Base-by-base conservation (phyloP, 768 basidiomycete species). In the Tylopilus balloui region DNA sequence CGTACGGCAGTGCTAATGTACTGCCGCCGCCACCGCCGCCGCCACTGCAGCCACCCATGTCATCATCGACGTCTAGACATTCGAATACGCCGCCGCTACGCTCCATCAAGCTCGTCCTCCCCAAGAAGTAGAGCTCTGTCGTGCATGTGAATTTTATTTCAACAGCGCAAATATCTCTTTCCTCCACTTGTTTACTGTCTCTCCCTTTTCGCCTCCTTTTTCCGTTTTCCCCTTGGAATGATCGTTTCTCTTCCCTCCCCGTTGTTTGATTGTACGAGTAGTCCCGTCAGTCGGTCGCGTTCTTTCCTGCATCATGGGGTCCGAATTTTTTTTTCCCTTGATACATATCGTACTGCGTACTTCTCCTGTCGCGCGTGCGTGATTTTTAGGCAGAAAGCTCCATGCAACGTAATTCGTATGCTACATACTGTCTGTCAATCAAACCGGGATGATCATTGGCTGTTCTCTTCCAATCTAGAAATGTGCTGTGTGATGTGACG, bases 51-150 rank as follows among this genome's bases (percentile, higher is more conserved):
- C 48, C 47, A 8, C 28, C 27, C 6, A 53, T 37, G 10, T n/a
- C 31, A 7, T 10, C 46, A 25, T 35, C 56, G 4, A 9, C 35
- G 9, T 50, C 52, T 0, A 23, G 51, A 13, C 60, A 51, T 23
- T 61, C 62, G 15, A 55, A 67, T 53, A 65, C 67, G 47, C 63
- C 65, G 15, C 63, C 67, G 20, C 9, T 47, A 47, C 68, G 60
- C 8, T 53, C 66, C 28, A 41, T 68, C 35, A 69, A 69, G 43
- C 64, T 64, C 13, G 61, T 67, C 13, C 35, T 64, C 19, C 34
- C 64, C 45, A 69, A 66, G 57, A 63, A 67, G 45, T 67, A 68
- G 55, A 50, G 19, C 37, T n/a, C n/a, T 5, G 1, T 32, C 15
- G n/a, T 34, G 11, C 6, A 17, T 7, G 42, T 13, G 27, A 8